Evolutionary conservation across 73 alveolate genomes (phyloP).

Genomic region (Diophrys sp.): DNA sequence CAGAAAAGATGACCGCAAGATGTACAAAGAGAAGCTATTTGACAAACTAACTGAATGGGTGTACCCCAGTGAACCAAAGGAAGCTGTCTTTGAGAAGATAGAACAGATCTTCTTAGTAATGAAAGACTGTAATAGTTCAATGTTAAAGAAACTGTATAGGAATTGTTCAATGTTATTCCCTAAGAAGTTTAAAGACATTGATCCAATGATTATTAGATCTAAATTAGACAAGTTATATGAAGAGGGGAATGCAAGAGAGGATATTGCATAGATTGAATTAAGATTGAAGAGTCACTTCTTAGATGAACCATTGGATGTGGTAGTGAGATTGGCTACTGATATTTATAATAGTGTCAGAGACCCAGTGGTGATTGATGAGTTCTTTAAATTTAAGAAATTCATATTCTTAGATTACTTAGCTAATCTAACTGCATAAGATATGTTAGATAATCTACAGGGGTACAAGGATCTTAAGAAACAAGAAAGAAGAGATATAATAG

Average conservation of each 20-base stretch:
- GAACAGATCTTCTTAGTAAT: conserved; percentile 37
- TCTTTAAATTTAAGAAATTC: conserved; percentile 45
- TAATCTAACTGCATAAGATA: conserved; percentile 23
- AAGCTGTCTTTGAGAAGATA: conserved; percentile 49
- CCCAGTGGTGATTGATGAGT: conserved; percentile 36
- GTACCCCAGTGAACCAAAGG: conserved; percentile 42
- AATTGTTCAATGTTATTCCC: conserved; percentile 60
- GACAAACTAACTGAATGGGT: conserved; percentile 57
- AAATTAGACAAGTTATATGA: conserved; percentile 30
- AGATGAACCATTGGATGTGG: conserved; percentile 49
- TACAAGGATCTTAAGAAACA: conserved; percentile 36
- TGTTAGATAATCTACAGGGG: conserved; percentile 19
- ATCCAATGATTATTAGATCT: conserved; percentile 28
- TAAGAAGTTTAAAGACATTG: conserved; percentile 47
- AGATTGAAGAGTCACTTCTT: conserved; percentile 43
- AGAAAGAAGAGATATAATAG: conserved; percentile 47
- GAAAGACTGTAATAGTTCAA: conserved; percentile 16
- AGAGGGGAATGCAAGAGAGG: conserved; percentile 52
- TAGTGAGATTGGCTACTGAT: conserved; percentile 48
- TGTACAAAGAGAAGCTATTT: conserved; percentile 46
- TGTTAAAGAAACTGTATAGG: conserved; percentile 51
- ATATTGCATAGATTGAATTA: conserved; percentile 34
- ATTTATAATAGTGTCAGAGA: conserved; percentile 35
- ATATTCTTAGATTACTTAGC: conserved; percentile 28
- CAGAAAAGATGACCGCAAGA: conserved; percentile 46